Percentiles rank a stretch among this genome's conserved stretches.
phyloP scores from a whole-genome alignment of 129 eudicot species.

The Deinandra increscens region DNA sequence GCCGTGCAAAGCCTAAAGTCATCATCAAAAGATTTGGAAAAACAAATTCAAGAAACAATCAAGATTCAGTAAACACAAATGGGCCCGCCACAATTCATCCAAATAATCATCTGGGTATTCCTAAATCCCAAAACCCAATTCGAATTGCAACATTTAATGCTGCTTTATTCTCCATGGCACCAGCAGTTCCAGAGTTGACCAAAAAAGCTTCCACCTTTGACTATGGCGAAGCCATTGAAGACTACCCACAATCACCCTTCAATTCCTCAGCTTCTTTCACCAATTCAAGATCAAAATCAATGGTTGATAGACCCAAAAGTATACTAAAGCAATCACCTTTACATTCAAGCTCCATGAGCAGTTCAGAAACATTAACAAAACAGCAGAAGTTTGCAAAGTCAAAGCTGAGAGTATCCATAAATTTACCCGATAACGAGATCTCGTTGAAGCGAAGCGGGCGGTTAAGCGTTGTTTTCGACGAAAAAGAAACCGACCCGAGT shows the following conservation, averaged over 20 bases:
- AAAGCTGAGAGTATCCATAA: slow-evolving; percentile 80
- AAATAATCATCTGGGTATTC: slow-evolving; percentile 36
- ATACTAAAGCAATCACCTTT: slow-evolving; percentile 84
- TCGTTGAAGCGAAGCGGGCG: slow-evolving; percentile 68
- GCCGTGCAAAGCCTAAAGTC: slow-evolving; percentile 56
- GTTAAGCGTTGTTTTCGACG: slow-evolving; percentile 34
- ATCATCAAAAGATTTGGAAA: slow-evolving; percentile 57
- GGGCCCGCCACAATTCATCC: slow-evolving; percentile 67
- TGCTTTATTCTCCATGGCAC: slow-evolving; percentile 97
- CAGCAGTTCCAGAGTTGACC: slow-evolving; percentile 49
- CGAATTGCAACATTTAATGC: slow-evolving; percentile 89
- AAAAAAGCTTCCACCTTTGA: slow-evolving; percentile 28
- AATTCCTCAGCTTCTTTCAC: neutral
- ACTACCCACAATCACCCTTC: slow-evolving; percentile 2
- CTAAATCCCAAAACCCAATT: slow-evolving; percentile 36
- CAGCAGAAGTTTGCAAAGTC: slow-evolving; percentile 73
- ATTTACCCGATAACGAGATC: slow-evolving; percentile 91
- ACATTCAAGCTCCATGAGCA: slow-evolving; percentile 47
- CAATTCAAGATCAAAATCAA: slow-evolving; percentile 45
- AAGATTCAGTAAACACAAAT: slow-evolving; percentile 35
- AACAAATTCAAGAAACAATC: slow-evolving; percentile 50
- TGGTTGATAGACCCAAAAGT: slow-evolving; percentile 70
- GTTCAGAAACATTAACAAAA: slow-evolving; percentile 35
- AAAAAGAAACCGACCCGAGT: slow-evolving; percentile 31
- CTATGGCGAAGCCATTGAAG: slow-evolving; percentile 32